Evolutionary conservation across 352 stramenopile species (phyloP).

Genomic region (Phytophthora pisi): DNA sequence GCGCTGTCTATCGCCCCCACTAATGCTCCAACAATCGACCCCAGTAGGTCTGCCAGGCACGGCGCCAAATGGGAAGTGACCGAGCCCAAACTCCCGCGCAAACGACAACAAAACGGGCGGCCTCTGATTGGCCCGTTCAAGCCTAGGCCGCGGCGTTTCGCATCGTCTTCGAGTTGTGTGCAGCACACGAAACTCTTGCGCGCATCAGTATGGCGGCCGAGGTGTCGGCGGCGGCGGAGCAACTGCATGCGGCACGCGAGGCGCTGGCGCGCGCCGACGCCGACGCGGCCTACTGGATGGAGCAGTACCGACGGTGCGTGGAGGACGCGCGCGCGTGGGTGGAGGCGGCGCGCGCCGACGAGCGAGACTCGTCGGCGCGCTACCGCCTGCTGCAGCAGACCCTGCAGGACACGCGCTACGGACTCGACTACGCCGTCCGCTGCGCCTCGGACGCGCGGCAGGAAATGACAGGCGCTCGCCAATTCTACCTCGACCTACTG

Average conservation of each 20-base stretch:
- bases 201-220: background rate
- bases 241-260: conserved; percentile 2
- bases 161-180: conserved; percentile 3
- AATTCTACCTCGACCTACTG: conserved; percentile 16
- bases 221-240: background rate
- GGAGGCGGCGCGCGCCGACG: background rate
- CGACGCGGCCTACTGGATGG: conserved; percentile 26
- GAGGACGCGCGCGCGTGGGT: too few species aligned
- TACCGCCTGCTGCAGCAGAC: conserved; percentile 24
- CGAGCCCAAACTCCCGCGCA: conserved; percentile 19
- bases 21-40: too few species aligned
- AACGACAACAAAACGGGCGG: conserved; percentile 6
- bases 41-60: background rate
- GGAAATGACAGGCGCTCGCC: conserved; percentile 19
- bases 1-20: too few species aligned
- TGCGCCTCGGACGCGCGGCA: conserved; percentile 16
- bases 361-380: background rate
- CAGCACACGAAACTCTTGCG: background rate
- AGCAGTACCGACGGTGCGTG: conserved; percentile 18
- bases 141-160: conserved; percentile 9
- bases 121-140: conserved; percentile 11
- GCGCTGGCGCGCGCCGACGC: conserved; percentile 6
- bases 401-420: conserved; percentile 26
- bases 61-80: conserved; percentile 33
- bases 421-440: conserved; percentile 25